Evolutionary conservation across 1,139 yeast genomes (phyloP).

Genomic region (Protomyces lactucae-debilis): DNA sequence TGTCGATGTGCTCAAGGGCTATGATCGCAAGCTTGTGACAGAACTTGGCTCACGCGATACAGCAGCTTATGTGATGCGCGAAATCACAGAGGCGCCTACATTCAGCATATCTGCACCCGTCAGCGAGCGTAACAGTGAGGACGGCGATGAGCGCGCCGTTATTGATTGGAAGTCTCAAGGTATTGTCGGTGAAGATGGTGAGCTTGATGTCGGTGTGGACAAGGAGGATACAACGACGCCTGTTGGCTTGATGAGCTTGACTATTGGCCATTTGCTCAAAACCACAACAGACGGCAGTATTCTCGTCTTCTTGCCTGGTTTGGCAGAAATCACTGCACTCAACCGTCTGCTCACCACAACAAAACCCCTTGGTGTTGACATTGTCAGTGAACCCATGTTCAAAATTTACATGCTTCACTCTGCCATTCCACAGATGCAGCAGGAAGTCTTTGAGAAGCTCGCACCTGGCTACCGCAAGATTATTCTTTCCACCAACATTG

Average conservation of each 20-base stretch:
- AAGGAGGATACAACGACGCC: constrained; percentile 24
- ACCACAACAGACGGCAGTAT: constrained; percentile 45
- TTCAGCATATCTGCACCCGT: constrained; percentile 3
- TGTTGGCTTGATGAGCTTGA: constrained; percentile 27
- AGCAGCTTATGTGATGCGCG: constrained; percentile 10
- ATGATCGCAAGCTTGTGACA: constrained; percentile 2
- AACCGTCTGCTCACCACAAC: constrained; percentile 52
- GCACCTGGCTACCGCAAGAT: constrained; percentile 54
- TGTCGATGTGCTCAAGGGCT: constrained; percentile 4
- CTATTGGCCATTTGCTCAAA: constrained; percentile 25
- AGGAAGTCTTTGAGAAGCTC: constrained; percentile 55
- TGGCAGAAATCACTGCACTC: constrained; percentile 67
- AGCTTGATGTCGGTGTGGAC: constrained; percentile 13
- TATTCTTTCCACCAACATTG: constrained; percentile 73
- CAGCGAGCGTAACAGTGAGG: constrained; percentile 9
- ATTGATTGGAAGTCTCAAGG: constrained; percentile 27
- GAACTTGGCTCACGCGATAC: constrained; percentile 18
- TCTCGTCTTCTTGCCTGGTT: constrained; percentile 71
- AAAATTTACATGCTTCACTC: constrained; percentile 62
- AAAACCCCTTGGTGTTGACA: constrained; percentile 48
- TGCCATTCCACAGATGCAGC: constrained; percentile 61
- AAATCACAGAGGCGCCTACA: constrained; percentile 4
- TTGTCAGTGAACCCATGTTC: constrained; percentile 41
- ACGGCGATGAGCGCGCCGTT: constrained; percentile 6
- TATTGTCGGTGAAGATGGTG: constrained; percentile 19